phyloP scores from a whole-genome alignment of 371 early-diverging fungal genomes.

The Lichtheimia ornata region DNA sequence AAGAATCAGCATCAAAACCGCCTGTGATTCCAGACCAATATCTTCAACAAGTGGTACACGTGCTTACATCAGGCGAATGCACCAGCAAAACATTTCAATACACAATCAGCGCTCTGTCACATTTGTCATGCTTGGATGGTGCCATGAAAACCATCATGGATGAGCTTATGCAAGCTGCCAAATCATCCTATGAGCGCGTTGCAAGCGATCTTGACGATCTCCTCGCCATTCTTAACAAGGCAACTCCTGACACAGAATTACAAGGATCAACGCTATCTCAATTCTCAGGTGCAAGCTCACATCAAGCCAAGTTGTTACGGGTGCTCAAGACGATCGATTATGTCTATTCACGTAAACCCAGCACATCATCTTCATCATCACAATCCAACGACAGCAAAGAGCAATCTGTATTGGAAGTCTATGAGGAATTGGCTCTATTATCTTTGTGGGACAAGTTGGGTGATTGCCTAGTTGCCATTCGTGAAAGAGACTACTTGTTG shows the following conservation, averaged over 20 bases:
- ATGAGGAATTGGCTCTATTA: constrained; percentile 71
- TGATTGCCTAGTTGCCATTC: constrained; percentile 69
- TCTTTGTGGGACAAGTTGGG: constrained; percentile 85
- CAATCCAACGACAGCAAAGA: constrained; percentile 14
- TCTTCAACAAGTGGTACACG: constrained; percentile 81
- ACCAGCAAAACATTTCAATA: constrained; percentile 93
- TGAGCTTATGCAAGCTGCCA: constrained; percentile 75
- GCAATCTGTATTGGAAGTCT: constrained; percentile 61
- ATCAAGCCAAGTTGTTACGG: constrained; percentile 91
- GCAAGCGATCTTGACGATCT: constrained; percentile 69
- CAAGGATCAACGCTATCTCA: constrained; percentile 60
- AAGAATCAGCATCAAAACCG: constrained; percentile 53
- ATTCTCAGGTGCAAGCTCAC: constrained; percentile 84
- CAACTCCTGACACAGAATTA: constrained; percentile 64
- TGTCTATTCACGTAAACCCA: constrained; percentile 56
- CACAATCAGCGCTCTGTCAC: constrained; percentile 87
- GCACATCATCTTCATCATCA: constrained; percentile 8
- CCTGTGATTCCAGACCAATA: constrained; percentile 75
- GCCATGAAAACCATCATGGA: constrained; percentile 76
- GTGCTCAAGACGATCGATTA: constrained; percentile 94
- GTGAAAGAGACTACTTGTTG: constrained; percentile 76
- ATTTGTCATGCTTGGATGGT: constrained; percentile 74
- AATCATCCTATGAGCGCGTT: constrained; percentile 71
- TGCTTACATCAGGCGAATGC: constrained; percentile 89
- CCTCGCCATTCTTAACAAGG: constrained; percentile 54